Conservation (phyloP, 306 rosid genomes). For the Dicorynia guianensis region DNA sequence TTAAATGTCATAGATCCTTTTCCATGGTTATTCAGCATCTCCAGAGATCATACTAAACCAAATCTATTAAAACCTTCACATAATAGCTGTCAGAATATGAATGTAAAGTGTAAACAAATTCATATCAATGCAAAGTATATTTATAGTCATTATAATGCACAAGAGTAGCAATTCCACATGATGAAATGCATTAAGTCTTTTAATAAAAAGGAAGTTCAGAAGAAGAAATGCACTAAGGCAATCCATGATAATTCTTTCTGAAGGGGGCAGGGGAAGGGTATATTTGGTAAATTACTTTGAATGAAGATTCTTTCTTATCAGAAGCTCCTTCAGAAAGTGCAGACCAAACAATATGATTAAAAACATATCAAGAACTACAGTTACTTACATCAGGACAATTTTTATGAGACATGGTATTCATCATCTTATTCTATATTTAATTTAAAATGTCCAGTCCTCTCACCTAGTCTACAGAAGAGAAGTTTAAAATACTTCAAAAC, state of each 20-base stretch:
- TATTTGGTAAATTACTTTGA: background rate
- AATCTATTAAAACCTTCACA: conserved; percentile 16
- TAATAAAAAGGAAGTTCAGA: no score
- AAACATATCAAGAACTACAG: background rate
- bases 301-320: background rate
- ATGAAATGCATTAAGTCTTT: background rate
- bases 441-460: conserved; percentile 27
- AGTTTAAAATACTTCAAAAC: conserved; percentile 42
- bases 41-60: conserved; percentile 11
- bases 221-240: background rate
- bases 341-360: background rate
- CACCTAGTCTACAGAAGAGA: conserved; percentile 44
- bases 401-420: background rate
- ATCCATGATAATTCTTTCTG: conserved; percentile 21
- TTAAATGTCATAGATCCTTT: conserved; percentile 3
- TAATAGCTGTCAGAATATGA: conserved; percentile 9
- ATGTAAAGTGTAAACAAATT: background rate
- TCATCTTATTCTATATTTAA: conserved; percentile 4
- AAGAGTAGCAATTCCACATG: background rate
- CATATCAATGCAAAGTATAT: background rate
- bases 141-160: conserved; percentile 14
- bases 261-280: background rate
- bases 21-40: conserved; percentile 15
- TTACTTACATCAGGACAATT: background rate
- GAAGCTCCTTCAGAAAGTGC: background rate